A percentile compares a stretch with the other conserved stretches of the same genome.
These are phyloP conservation scores for Apiospora koreana DNA, from an alignment of 2,329 filamentous ascomycete species.

Conservation along the genomic window DNA sequence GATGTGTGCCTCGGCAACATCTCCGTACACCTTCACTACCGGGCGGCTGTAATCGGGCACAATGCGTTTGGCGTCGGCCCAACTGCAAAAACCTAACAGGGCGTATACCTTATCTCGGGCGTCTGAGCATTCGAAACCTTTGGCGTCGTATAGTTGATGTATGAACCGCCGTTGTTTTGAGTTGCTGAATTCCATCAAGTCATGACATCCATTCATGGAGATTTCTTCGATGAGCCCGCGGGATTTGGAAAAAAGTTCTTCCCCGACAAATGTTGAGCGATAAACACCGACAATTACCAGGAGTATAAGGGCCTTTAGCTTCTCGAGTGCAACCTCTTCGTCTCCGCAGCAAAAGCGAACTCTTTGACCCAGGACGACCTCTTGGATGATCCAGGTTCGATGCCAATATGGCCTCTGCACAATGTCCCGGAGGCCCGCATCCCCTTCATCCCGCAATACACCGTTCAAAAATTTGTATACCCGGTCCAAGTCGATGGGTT, in stretches of 20 bases:
- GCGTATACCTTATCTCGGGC: background rate
- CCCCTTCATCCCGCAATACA: background rate
- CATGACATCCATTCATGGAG: no score
- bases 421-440: slow-evolving; percentile 11
- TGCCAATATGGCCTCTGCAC: slow-evolving; percentile 12
- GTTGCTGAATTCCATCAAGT: no score
- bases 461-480: no score
- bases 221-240: no score
- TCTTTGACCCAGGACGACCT: background rate
- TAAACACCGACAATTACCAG: background rate
- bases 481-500: no score
- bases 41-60: background rate
- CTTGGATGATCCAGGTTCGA: slow-evolving; percentile 16
- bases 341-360: background rate
- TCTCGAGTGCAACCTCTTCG: background rate
- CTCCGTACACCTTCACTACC: background rate
- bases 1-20: background rate
- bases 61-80: background rate
- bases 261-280: no score
- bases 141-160: background rate
- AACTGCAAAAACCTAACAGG: background rate
- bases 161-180: background rate
- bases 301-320: background rate
- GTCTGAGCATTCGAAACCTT: background rate
- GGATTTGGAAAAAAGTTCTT: background rate